These are phyloP conservation scores for Russula compacta DNA, from an alignment of 768 basidiomycete species.

Conservation along the genomic window DNA sequence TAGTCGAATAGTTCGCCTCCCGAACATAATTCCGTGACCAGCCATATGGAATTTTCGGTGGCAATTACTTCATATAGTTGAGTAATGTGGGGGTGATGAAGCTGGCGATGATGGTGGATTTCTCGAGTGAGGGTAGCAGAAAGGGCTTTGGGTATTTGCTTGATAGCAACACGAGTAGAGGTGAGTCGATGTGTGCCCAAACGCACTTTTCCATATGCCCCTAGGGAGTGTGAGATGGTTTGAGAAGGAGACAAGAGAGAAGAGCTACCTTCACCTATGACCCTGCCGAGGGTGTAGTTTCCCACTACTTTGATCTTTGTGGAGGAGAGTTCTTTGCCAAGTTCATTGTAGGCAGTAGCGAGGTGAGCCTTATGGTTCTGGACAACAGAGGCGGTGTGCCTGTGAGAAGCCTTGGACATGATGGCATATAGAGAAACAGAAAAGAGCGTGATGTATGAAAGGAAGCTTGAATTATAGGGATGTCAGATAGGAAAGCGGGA, in stretches of 20 bases:
- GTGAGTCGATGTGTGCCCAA: conserved; percentile 92
- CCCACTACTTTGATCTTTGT: conserved; percentile 86
- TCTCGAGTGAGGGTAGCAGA: conserved; percentile 89
- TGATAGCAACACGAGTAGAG: conserved; percentile 87
- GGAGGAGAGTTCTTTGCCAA: conserved; percentile 92
- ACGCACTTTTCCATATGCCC: conserved; percentile 92
- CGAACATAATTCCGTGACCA: conserved; percentile 92
- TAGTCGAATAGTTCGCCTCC: conserved; percentile 99
- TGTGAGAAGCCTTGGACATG: conserved; percentile 21
- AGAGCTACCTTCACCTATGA: conserved; percentile 84
- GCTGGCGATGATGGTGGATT: conserved; percentile 95
- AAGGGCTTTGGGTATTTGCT: conserved; percentile 94
- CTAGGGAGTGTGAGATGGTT: conserved; percentile 31
- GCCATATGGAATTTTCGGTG: conserved; percentile 92
- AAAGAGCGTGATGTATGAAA: conserved; percentile 14
- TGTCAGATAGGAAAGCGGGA: conserved; percentile 14
- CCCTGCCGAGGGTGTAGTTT: conserved; percentile 88
- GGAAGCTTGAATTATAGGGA: conserved; percentile 11
- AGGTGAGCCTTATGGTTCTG: conserved; percentile 80
- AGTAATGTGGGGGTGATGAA: conserved; percentile 92
- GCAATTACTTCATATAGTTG: conserved; percentile 98
- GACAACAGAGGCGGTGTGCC: conserved; percentile 26
- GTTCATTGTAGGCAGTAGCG: conserved; percentile 92
- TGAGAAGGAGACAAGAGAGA: neutral
- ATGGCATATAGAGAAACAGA: conserved; percentile 16